Base-by-base conservation (phyloP, 2,329 filamentous ascomycete species). In the Thelonectria discophora region DNA sequence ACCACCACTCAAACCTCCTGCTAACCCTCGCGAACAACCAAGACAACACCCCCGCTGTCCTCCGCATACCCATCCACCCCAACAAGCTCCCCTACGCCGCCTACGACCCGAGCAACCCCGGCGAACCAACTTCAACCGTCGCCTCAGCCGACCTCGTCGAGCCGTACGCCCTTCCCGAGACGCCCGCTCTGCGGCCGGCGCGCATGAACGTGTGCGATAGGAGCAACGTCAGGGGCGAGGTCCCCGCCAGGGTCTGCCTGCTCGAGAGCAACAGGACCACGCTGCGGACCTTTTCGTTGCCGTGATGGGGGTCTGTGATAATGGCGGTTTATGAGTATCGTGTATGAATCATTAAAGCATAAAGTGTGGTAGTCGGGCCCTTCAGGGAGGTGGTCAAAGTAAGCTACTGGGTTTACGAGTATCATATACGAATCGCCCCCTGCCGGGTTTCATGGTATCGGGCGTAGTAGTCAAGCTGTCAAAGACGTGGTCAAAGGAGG, bases 131-230 rank as follows among this genome's bases (percentile, higher is more conserved):
- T 0, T 13, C 58, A 5, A 47, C 30, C 3, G 54, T 71, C 3
- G 54, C 70, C 15, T 55, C 66, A 1, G 54, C 57, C 3, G 63
- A 71, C 2, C 50, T 30, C 2, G 73, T 72, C 18, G 24, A 24
- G 8, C 46, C 64, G 42, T 75, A 72, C 49, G 56, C 50, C 0
- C 68, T 79, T 7, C 76, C 76, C 1, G 66, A 65, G 12, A 71
- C 63, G 24, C 68, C 71, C 7, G 30, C 67, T 2, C 59, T 73
- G 51, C 72, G 67, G 11, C 84, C 84, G 0, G 72, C 80, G 3
- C 77, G 79, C 55, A 86, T 88, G 82, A 81, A 86, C 62, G 79
- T 85, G 7, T 79, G 81, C 50, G 78, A 79, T 34, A 76, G 73
- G 34, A 81, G 77, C 42, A 74, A 76, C 7, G 69, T 78, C 18